phyloP scores from a whole-genome alignment of 495 filamentous ascomycete species.

The Neurospora sp. region DNA sequence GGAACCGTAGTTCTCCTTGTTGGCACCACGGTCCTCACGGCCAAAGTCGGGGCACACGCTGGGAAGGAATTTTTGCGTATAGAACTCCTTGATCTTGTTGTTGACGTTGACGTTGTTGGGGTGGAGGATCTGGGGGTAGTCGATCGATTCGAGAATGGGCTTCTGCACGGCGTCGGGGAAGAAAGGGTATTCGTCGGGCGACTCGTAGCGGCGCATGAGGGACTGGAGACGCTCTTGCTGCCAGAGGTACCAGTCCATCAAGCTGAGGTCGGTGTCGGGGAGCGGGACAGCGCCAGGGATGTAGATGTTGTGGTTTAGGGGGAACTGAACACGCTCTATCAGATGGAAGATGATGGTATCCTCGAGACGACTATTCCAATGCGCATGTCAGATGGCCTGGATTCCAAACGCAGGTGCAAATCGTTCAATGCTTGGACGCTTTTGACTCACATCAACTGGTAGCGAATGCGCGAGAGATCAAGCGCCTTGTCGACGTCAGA shows the following conservation, averaged over 20 bases:
- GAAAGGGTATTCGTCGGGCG: conserved; percentile 97
- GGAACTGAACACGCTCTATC: conserved; percentile 97
- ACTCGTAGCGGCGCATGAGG: conserved; percentile 88
- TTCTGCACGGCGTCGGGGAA: conserved; percentile 73
- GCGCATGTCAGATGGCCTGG: background rate
- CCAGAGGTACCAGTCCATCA: conserved; percentile 87
- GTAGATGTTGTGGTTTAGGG: conserved; percentile 84
- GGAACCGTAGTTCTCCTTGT: conserved; percentile 91
- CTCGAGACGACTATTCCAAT: conserved; percentile 67
- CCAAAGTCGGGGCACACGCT: conserved; percentile 62
- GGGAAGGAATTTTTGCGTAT: conserved; percentile 75
- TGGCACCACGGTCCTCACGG: conserved; percentile 69
- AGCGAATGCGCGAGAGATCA: conserved; percentile 86
- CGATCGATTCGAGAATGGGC: conserved; percentile 75
- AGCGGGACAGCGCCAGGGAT: conserved; percentile 67
- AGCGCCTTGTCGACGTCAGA: conserved; percentile 73
- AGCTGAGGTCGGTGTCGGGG: conserved; percentile 58
- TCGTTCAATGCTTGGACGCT: background rate
- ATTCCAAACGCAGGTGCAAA: background rate
- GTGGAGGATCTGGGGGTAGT: conserved; percentile 89
- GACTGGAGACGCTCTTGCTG: conserved; percentile 88
- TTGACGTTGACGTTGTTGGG: conserved; percentile 89
- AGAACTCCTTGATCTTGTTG: conserved; percentile 71
- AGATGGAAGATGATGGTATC: conserved; percentile 98
- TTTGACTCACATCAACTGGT: conserved; percentile 74